Conservation (phyloP, 805 yeast species). For the Helenozyma baotianmanensis region DNA sequence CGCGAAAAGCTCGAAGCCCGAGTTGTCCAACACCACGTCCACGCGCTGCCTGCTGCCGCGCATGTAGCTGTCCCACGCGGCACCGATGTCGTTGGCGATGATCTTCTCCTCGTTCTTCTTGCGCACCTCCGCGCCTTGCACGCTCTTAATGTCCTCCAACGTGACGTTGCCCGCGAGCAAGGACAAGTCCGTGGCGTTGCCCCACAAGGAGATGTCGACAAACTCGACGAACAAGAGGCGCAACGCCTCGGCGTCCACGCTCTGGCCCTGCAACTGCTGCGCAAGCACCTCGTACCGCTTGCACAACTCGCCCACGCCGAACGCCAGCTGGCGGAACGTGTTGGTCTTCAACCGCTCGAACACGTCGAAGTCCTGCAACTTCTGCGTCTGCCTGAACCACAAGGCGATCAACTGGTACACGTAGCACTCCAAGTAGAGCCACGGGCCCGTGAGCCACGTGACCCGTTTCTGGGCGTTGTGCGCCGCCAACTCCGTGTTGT, state of each 20-base stretch:
- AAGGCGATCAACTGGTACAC: slow-evolving; percentile 64
- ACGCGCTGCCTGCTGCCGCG: slow-evolving; percentile 43
- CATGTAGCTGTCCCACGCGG: slow-evolving; percentile 55
- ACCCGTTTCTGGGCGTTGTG: slow-evolving; percentile 22
- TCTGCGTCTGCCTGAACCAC: slow-evolving; percentile 36
- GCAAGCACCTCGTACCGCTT: slow-evolving; percentile 46
- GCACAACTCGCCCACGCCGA: slow-evolving; percentile 81
- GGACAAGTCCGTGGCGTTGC: slow-evolving; percentile 94
- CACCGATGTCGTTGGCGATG: slow-evolving; percentile 65
- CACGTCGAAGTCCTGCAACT: slow-evolving; percentile 51
- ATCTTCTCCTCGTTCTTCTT: slow-evolving; percentile 77
- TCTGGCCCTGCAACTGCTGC: slow-evolving; percentile 11
- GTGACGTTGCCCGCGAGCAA: slow-evolving; percentile 78
- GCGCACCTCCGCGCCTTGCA: slow-evolving; percentile 87
- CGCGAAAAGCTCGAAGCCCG: slow-evolving; percentile 94
- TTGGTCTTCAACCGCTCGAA: slow-evolving; percentile 66
- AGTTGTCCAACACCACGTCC: slow-evolving; percentile 85
- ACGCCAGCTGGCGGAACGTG: slow-evolving; percentile 68
- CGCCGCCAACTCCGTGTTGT: slow-evolving; percentile 50
- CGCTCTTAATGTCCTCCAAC: slow-evolving; percentile 80
- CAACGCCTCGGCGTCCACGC: slow-evolving; percentile 39
- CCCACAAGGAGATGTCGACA: slow-evolving; percentile 90
- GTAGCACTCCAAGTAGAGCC: slow-evolving; percentile 86
- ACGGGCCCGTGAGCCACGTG: slow-evolving; percentile 83
- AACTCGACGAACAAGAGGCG: slow-evolving; percentile 72